Conservation (phyloP, 257 asterid genomes). For the Prunella vulgaris region DNA sequence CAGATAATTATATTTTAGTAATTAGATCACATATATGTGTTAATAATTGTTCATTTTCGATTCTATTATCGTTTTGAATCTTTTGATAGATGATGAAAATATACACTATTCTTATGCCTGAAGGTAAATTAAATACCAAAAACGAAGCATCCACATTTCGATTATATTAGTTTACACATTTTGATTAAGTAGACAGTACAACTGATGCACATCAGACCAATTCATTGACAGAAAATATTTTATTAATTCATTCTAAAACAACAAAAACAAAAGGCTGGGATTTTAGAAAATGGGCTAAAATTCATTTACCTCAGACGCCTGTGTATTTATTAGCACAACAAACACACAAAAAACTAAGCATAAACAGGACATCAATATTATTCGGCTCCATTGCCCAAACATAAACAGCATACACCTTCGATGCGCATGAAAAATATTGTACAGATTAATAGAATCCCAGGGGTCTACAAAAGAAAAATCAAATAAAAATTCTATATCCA, state of each 20-base stretch:
- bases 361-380: background rate
- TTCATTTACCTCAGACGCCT: background rate
- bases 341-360: background rate
- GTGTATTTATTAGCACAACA: background rate
- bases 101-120: too few relatives aligned
- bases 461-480: slow-evolving; percentile 35
- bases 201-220: background rate
- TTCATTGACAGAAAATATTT: background rate
- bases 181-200: too few relatives aligned
- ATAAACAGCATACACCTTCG: background rate
- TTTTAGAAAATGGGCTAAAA: background rate
- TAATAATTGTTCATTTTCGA: too few relatives aligned
- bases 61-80: too few relatives aligned
- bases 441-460: slow-evolving; percentile 34
- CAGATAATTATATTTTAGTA: too few relatives aligned
- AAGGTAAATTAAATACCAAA: too few relatives aligned
- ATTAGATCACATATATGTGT: too few relatives aligned
- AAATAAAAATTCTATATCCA: slow-evolving; percentile 34
- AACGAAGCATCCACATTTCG: too few relatives aligned
- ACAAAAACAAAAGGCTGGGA: background rate
- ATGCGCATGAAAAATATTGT: slow-evolving; percentile 31
- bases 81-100: too few relatives aligned
- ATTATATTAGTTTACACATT: too few relatives aligned
- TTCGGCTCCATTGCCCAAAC: background rate
- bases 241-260: background rate